Conservation (phyloP, 148 eudicot genomes). For the Arctostaphylos glauca region DNA sequence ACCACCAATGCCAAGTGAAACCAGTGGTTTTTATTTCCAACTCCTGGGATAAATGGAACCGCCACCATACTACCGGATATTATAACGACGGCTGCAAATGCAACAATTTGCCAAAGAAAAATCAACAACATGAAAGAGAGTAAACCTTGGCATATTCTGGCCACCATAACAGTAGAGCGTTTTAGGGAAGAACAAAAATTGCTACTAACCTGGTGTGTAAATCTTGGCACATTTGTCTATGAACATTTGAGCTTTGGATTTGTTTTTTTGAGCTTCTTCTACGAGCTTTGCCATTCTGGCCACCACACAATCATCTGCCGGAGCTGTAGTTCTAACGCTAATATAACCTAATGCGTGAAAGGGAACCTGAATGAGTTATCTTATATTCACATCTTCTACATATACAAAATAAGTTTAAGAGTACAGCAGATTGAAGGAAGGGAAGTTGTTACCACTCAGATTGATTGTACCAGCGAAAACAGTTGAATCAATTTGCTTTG, state of each 20-base stretch:
- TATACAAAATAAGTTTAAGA: not conserved
- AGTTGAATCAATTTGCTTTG: constrained; percentile 59
- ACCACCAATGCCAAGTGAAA: constrained; percentile 73
- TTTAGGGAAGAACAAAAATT: no score
- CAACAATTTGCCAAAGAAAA: not conserved
- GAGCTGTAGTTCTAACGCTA: constrained; percentile 59
- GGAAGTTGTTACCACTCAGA: constrained; percentile 58
- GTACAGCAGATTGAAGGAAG: not conserved
- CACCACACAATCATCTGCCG: constrained; percentile 80
- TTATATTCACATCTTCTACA: not conserved
- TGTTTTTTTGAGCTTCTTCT: constrained; percentile 86
- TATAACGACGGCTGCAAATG: constrained; percentile 53
- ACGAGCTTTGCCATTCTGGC: constrained; percentile 88
- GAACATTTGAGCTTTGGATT: constrained; percentile 61
- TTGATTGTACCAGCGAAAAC: constrained; percentile 95
- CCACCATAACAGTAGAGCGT: no score
- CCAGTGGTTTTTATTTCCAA: constrained; percentile 55
- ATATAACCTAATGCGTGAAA: not conserved
- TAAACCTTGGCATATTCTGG: no score
- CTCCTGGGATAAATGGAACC: constrained; percentile 51
- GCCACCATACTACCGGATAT: constrained; percentile 58
- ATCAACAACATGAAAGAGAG: not conserved
- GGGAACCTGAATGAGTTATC: not conserved
- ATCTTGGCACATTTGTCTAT: constrained; percentile 80
- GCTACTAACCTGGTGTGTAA: constrained; percentile 78